Evolutionary conservation across 2,329 filamentous ascomycete species (phyloP), one percentile per base, ranked within the genome.

Genomic region (Trichocomaceae sp.): DNA sequence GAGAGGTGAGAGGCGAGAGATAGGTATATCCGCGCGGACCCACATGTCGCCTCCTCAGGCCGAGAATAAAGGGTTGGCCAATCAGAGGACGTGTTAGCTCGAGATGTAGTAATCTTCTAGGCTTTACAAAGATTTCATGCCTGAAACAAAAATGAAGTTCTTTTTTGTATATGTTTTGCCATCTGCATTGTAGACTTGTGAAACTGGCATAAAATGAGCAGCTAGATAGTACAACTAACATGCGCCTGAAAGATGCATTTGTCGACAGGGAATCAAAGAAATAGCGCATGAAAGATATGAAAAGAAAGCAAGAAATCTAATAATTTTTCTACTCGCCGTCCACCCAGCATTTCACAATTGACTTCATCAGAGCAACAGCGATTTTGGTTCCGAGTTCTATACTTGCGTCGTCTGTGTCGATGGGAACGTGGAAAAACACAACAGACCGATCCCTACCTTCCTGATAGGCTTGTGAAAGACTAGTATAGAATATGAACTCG

Each of bases 401-500:
- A 56, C 72, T 70, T 19, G 72, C 70, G 35, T 80, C 73, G 20
- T 80, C 77, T 8, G 78, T 74, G 23, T 80, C 77, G 6, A 80
- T 77, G 0, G 87, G 87, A 1, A 91, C 86, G 68, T 91, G 87
- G 51, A 90, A 71, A 67, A 91, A 91, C 1, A 85, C 69, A 5
- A 87, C 82, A 46, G 68, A 74, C n/a, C 69, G 64, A 47, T 68
- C 62, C 20, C 63, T 61, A 2, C 66, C 63, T 42, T 67, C 63
- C 55, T 60, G 62, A 15, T 61, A 58, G 15, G 69, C 70, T 42
- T 63, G 58, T 5, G 85, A 77, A 61, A 90, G 68, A 58, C 83
- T 87, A 6, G 82, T 83, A 69, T 83, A 90, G 69, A 86, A 88
- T 61, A 87, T 89, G 64, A 88, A 91, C 66, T 91, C 87, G 70